Conservation (phyloP, 768 basidiomycete species). For the Gymnopilus junonius region DNA sequence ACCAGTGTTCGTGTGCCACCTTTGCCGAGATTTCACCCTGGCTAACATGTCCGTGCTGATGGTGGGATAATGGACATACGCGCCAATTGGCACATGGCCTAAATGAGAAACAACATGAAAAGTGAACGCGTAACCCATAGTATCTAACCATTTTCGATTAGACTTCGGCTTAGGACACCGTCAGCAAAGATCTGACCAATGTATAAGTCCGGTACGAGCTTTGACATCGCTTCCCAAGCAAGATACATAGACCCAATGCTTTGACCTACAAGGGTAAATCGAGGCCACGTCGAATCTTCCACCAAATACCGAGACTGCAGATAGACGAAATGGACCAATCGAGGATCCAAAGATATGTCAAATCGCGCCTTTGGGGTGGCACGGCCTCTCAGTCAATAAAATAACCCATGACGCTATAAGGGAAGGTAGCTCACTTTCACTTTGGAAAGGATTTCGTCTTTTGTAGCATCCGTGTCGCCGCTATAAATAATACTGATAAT, state of each 20-base stretch:
- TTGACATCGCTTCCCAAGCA: conserved; percentile 80
- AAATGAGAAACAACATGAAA: conserved; percentile 77
- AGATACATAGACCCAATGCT: conserved; percentile 86
- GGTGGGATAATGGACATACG: conserved; percentile 96
- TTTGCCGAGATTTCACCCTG: conserved; percentile 65
- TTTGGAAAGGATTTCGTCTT: conserved; percentile 79
- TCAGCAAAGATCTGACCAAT: conserved; percentile 61
- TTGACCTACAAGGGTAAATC: conserved; percentile 93
- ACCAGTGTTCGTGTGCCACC: conserved; percentile 66
- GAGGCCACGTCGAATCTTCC: conserved; percentile 82
- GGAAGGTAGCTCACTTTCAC: conserved; percentile 62
- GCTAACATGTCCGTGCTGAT: conserved; percentile 94
- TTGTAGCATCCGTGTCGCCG: conserved; percentile 82
- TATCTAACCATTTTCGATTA: conserved; percentile 56
- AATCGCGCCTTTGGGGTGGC: conserved; percentile 66
- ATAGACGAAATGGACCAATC: conserved; percentile 80
- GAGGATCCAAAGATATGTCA: conserved; percentile 70
- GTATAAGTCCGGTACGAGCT: conserved; percentile 86
- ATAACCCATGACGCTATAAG: neutral
- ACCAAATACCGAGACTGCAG: conserved; percentile 71
- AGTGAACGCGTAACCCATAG: conserved; percentile 98
- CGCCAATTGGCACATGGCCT: conserved; percentile 73
- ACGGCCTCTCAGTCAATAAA: neutral
- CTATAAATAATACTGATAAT: conserved; percentile 84
- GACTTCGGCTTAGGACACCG: neutral